A percentile compares a stretch with the other conserved stretches of the same genome.
These are phyloP conservation scores for Pythium rishiriense DNA, from an alignment of 352 stramenopile species.

Conservation along the genomic window DNA sequence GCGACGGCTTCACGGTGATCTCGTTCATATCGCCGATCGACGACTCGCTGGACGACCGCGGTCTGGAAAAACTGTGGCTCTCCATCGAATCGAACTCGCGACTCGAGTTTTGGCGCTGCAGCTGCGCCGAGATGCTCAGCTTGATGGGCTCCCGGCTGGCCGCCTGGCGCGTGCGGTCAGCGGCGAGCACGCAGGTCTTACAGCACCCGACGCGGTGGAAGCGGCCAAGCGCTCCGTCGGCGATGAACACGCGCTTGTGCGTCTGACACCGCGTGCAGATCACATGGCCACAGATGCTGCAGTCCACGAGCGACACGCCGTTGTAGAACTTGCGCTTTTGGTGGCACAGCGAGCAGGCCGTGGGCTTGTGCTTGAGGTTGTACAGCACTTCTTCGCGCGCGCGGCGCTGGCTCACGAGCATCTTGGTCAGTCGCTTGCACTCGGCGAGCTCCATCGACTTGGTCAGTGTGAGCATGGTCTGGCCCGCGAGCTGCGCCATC, in stretches of 20 bases:
- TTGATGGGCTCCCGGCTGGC: background rate
- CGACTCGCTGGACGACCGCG: slow-evolving; percentile 12
- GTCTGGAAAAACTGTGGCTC: background rate
- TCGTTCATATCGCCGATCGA: slow-evolving; percentile 3
- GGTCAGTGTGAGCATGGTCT: slow-evolving; percentile 48
- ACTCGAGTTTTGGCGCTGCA: slow-evolving; percentile 17
- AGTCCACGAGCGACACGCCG: slow-evolving; percentile 34
- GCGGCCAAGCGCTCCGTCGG: slow-evolving; percentile 27
- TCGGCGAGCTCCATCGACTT: slow-evolving; percentile 52
- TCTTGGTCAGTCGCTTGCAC: slow-evolving; percentile 53
- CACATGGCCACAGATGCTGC: slow-evolving; percentile 43
- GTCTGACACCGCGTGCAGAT: slow-evolving; percentile 49
- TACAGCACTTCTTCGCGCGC: slow-evolving; percentile 37
- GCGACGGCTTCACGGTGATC: background rate
- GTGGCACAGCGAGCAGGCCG: slow-evolving; percentile 38
- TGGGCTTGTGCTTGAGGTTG: slow-evolving; percentile 1
- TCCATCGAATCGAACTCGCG: background rate
- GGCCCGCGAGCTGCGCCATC: slow-evolving; percentile 40
- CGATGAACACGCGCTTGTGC: slow-evolving; percentile 49
- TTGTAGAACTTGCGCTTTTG: slow-evolving; percentile 40
- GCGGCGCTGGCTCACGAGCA: slow-evolving; percentile 34
- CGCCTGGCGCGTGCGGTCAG: slow-evolving; percentile 10
- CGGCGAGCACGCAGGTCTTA: slow-evolving; percentile 40
- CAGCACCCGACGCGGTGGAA: slow-evolving; percentile 36
- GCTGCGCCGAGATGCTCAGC: slow-evolving; percentile 12